Evolutionary conservation across 225 moss, liverwort and hornwort genomes (phyloP).

Genomic region (Polytrichum commune): DNA sequence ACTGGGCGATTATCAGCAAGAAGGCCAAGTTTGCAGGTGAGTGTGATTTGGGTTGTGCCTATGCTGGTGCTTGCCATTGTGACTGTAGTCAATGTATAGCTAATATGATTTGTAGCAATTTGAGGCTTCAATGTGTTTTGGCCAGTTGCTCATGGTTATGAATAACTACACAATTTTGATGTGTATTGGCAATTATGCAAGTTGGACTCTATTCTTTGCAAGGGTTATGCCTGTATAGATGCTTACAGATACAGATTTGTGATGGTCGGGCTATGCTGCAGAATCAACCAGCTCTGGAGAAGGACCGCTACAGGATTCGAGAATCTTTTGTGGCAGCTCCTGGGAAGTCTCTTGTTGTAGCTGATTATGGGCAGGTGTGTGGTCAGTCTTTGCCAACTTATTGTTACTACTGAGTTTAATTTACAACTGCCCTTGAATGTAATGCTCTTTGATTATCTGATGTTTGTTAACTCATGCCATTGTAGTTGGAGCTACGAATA

Average conservation of each 20-base stretch:
- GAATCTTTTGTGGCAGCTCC: constrained; percentile 93
- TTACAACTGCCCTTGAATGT: no score
- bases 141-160: no score
- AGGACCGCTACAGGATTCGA: constrained; percentile 95
- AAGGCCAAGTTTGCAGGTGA: constrained; percentile 97
- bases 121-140: no score
- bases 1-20: constrained; percentile 97
- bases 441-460: no score
- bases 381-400: not conserved
- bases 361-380: constrained; percentile 93
- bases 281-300: constrained; percentile 99
- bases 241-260: not conserved
- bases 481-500: constrained; percentile 91
- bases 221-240: no score
- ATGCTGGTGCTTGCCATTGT: not conserved
- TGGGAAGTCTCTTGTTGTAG: constrained; percentile 84
- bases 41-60: constrained; percentile 2
- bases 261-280: constrained; percentile 26
- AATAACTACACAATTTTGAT: no score
- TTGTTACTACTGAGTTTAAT: not conserved
- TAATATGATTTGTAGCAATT: no score
- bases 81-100: no score
- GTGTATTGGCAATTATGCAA: no score
- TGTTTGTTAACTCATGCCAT: no score
- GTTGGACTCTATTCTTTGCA: no score